phyloP scores from a whole-genome alignment of 495 filamentous ascomycete species.

The Podospora fimiseda region DNA sequence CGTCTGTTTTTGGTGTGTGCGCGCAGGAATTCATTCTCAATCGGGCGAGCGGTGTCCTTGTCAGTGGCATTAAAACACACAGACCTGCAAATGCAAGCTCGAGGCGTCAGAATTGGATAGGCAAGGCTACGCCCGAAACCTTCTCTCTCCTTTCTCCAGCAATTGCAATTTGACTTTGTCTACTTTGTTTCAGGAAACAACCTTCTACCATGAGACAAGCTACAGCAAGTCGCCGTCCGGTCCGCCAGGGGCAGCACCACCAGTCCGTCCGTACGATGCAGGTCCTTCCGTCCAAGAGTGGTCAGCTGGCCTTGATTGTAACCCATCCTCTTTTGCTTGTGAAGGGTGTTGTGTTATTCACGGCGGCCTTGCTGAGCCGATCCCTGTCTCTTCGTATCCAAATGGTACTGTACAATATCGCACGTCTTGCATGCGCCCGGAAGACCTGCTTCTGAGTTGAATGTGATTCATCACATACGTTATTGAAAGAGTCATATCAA shows the following conservation, averaged over 20 bases:
- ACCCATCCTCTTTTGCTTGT: constrained; percentile 3
- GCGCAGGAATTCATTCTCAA: too few relatives aligned
- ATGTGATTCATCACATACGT: too few relatives aligned
- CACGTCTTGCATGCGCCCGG: too few relatives aligned
- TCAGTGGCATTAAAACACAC: not conserved
- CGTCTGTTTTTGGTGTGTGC: too few relatives aligned
- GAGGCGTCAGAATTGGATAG: not conserved
- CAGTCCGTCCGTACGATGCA: constrained; percentile 5
- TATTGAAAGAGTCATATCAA: too few relatives aligned
- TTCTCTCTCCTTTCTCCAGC: not conserved
- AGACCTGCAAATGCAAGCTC: constrained; percentile 5
- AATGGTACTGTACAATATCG: not conserved
- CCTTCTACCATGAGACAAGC: not conserved
- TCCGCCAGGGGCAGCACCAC: not conserved
- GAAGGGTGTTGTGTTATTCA: not conserved
- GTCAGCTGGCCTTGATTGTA: constrained; percentile 17
- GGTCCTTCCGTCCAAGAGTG: constrained; percentile 3
- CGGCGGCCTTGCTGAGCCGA: not conserved
- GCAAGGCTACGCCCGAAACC: not conserved
- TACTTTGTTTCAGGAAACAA: constrained; percentile 17
- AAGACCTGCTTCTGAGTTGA: too few relatives aligned
- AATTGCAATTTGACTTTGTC: constrained; percentile 10
- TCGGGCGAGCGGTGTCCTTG: too few relatives aligned
- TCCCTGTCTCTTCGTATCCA: constrained; percentile 1
- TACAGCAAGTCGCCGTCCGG: constrained; percentile 5